These are phyloP conservation scores for Candida morakotiae DNA, from an alignment of 805 yeast genomes.

Conservation along the genomic window DNA sequence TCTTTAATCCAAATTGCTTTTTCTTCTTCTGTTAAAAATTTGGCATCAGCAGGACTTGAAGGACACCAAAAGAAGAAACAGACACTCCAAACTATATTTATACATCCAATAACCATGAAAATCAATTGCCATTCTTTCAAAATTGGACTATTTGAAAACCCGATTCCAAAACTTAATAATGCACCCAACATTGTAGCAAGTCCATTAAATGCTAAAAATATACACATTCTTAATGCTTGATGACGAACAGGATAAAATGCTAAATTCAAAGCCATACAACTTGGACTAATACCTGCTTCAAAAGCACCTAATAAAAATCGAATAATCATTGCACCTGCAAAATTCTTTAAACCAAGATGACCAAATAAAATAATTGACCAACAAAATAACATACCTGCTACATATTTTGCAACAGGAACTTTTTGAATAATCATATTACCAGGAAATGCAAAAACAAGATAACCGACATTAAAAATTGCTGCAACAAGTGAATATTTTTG, in stretches of 20 bases:
- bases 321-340: conserved; percentile 28
- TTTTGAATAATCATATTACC: conserved; percentile 18
- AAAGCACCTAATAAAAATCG: conserved; percentile 31
- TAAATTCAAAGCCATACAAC: conserved; percentile 30
- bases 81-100: conserved; percentile 16
- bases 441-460: conserved; percentile 18
- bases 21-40: conserved; percentile 30
- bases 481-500: conserved; percentile 24
- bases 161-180: conserved; percentile 25
- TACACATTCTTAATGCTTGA: conserved; percentile 26
- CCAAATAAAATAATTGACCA: conserved; percentile 21
- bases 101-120: conserved; percentile 17
- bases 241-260: conserved; percentile 29
- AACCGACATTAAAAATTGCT: conserved; percentile 25
- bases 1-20: conserved; percentile 17
- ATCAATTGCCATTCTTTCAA: conserved; percentile 24
- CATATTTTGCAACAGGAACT: conserved; percentile 17
- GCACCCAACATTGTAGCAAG: conserved; percentile 23
- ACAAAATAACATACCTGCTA: conserved; percentile 13
- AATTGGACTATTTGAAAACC: conserved; percentile 19
- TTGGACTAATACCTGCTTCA: conserved; percentile 33
- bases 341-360: conserved; percentile 29
- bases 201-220: conserved; percentile 25
- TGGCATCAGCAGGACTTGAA: conserved; percentile 25
- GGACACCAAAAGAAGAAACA: conserved; percentile 17